Evolutionary conservation across 1,284 basidiomycete species (phyloP).

Genomic region (Trametes sp.): DNA sequence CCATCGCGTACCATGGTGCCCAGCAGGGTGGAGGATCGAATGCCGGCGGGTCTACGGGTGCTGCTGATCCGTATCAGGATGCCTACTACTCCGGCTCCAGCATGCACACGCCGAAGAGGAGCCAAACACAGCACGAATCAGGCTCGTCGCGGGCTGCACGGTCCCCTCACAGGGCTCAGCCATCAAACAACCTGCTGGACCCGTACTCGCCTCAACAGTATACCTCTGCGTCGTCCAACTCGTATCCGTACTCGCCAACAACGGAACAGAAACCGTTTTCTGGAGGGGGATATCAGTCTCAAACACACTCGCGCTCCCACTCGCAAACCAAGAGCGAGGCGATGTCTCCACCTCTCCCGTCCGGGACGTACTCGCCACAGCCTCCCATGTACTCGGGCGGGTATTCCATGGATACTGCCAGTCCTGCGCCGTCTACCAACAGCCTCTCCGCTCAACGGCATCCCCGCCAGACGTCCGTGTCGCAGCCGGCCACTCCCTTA

Average conservation of each 20-base stretch:
- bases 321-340: conserved; percentile 66
- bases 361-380: conserved; percentile 61
- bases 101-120: conserved; percentile 59
- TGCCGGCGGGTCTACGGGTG: conserved; percentile 44
- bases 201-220: conserved; percentile 73
- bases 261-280: conserved; percentile 53
- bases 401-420: conserved; percentile 66
- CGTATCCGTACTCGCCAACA: conserved; percentile 58
- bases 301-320: conserved; percentile 64
- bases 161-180: conserved; percentile 64
- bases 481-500: conserved; percentile 73
- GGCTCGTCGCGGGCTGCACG: conserved; percentile 57
- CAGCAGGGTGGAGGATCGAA: conserved; percentile 35
- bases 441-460: conserved; percentile 55
- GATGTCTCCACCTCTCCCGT: conserved; percentile 58
- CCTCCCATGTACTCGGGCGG: conserved; percentile 46
- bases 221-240: conserved; percentile 57
- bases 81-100: conserved; percentile 66
- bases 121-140: conserved; percentile 60
- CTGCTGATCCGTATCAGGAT: conserved; percentile 63
- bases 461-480: conserved; percentile 57
- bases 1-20: conserved; percentile 60
- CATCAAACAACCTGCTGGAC: conserved; percentile 58
- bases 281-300: conserved; percentile 47
- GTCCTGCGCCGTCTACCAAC: conserved; percentile 61